phyloP scores from a whole-genome alignment of 2,329 filamentous ascomycete species.

The Ophiostoma sp. region DNA sequence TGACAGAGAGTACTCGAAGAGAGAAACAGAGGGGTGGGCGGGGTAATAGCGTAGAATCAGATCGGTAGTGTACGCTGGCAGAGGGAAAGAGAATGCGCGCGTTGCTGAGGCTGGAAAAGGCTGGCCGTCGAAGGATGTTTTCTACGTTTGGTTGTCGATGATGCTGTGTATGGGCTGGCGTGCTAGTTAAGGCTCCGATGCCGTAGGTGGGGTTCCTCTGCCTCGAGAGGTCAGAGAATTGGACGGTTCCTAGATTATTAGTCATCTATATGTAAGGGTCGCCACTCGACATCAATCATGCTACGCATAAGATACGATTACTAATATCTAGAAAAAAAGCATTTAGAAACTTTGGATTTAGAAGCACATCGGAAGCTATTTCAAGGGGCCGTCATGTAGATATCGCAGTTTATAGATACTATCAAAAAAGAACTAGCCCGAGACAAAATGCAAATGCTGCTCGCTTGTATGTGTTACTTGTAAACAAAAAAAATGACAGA shows the following conservation, averaged over 20 bases:
- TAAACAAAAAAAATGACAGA: not conserved
- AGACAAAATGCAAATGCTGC: no score
- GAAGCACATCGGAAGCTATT: no score
- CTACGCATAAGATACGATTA: not conserved
- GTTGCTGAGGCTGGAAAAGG: not conserved
- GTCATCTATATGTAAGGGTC: not conserved
- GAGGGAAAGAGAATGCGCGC: not conserved
- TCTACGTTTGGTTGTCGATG: not conserved
- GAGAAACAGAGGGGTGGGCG: not conserved
- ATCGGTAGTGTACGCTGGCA: not conserved
- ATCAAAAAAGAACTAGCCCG: no score
- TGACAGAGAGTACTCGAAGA: not conserved
- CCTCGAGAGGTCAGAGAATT: conserved; percentile 8
- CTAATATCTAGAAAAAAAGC: not conserved
- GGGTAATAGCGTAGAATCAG: not conserved
- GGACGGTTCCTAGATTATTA: not conserved
- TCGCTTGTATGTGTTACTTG: not conserved
- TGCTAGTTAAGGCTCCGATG: conserved; percentile 12
- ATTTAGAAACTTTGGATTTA: not conserved
- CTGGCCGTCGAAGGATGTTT: not conserved
- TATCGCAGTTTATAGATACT: no score
- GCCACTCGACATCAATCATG: not conserved
- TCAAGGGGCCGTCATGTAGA: no score
- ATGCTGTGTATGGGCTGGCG: not conserved
- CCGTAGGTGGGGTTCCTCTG: conserved; percentile 18